Conservation (phyloP, 192 early-diverging fungal species). For the Coemansia sp. region DNA sequence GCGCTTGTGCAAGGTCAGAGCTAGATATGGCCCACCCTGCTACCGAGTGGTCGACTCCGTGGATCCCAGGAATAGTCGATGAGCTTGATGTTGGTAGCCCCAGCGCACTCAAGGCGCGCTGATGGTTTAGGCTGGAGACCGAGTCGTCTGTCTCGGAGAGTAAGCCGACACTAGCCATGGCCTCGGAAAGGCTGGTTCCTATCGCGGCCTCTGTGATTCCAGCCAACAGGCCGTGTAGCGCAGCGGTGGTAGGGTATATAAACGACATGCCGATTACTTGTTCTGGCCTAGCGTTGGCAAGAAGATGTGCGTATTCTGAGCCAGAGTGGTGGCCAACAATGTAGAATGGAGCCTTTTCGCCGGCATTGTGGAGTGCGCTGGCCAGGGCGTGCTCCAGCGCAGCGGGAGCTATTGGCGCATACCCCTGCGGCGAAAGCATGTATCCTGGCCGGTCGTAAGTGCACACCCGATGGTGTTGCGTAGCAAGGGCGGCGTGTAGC, state of each 20-base stretch:
- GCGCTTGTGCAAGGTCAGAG: constrained; percentile 31
- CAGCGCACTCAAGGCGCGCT: constrained; percentile 26
- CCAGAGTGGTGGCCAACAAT: constrained; percentile 43
- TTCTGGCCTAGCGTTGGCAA: constrained; percentile 13
- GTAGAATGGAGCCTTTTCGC: constrained; percentile 40
- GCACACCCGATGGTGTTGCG: constrained; percentile 36
- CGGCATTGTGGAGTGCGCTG: constrained; percentile 6
- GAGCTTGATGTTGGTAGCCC: constrained; percentile 17
- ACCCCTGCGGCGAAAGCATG: constrained; percentile 46
- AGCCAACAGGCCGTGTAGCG: constrained; percentile 21
- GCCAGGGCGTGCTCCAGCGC: constrained; percentile 22
- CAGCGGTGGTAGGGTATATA: constrained; percentile 26
- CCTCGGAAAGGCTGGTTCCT: not conserved
- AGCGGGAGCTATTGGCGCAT: constrained; percentile 14
- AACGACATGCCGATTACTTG: constrained; percentile 37
- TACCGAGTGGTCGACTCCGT: constrained; percentile 4
- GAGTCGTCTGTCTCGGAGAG: constrained; percentile 6
- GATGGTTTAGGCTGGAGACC: constrained; percentile 9
- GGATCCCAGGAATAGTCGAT: constrained; percentile 2
- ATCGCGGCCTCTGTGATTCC: not conserved
- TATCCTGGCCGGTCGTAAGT: constrained; percentile 48
- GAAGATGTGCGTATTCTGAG: constrained; percentile 35
- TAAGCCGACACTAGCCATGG: constrained; percentile 5
- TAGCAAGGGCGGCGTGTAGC: constrained; percentile 17
- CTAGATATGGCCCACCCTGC: constrained; percentile 28